A percentile compares a stretch with the other conserved stretches of the same genome.
These are phyloP conservation scores for Eutreptiella sp. DNA, from an alignment of 208 protist genomes.

Conservation along the genomic window DNA sequence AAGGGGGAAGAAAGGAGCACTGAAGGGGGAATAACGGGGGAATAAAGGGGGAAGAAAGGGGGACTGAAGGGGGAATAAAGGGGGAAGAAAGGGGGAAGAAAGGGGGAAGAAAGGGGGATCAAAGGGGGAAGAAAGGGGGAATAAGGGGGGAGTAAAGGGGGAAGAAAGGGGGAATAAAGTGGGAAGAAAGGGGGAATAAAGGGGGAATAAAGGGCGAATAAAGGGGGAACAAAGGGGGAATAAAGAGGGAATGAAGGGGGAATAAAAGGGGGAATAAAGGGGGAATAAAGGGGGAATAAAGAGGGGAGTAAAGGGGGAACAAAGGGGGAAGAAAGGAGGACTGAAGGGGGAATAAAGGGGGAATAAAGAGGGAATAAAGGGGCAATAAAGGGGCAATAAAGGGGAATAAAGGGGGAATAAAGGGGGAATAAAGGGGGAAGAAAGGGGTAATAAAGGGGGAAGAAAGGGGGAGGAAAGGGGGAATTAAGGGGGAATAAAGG, in stretches of 20 bases:
- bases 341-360: not conserved
- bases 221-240: conserved; percentile 15
- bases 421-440: conserved; percentile 5
- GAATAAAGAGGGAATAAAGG: not conserved
- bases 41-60: conserved; percentile 7
- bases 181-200: conserved; percentile 9
- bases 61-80: conserved; percentile 10
- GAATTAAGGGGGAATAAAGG: not conserved
- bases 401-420: not conserved
- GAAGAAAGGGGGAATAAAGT: conserved; percentile 3
- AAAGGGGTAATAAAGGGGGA: conserved; percentile 6
- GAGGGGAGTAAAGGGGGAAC: not conserved
- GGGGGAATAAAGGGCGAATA: no score
- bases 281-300: not conserved
- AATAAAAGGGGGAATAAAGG: not conserved
- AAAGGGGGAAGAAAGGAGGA: not conserved
- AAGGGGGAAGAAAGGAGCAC: no score
- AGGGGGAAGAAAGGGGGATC: not conserved
- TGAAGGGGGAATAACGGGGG: conserved; percentile 18
- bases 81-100: conserved; percentile 5
- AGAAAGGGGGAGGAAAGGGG: not conserved
- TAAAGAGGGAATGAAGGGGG: conserved; percentile 17
- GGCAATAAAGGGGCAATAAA: not conserved
- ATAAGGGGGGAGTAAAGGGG: conserved; percentile 9
- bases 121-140: conserved; percentile 8